These are phyloP conservation scores for Saksenaea oblongispora DNA, from an alignment of 371 early-diverging fungal species.

Conservation along the genomic window DNA sequence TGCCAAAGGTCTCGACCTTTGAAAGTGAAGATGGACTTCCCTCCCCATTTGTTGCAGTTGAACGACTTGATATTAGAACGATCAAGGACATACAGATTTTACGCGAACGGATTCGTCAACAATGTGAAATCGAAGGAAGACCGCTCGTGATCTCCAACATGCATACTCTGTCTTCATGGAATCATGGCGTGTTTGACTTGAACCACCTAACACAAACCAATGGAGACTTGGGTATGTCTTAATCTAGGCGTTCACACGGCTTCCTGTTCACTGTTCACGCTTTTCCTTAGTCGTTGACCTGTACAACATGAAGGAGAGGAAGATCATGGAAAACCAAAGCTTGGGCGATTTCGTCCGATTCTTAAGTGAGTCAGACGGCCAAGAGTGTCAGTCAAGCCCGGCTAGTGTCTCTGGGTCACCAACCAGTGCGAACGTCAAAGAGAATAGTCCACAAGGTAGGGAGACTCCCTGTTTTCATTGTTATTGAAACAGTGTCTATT, in stretches of 20 bases:
- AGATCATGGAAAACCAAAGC: not conserved
- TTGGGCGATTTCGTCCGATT: conserved; percentile 1
- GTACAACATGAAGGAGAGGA: conserved; percentile 2
- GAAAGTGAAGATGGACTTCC: conserved; percentile 6
- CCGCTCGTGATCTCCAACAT: conserved; percentile 52
- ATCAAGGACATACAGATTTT: conserved; percentile 1
- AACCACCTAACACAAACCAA: conserved; percentile 22
- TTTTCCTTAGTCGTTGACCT: conserved; percentile 6
- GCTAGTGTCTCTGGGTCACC: not conserved
- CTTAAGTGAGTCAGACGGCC: not conserved
- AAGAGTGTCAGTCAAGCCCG: not conserved
- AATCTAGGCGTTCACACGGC: not conserved
- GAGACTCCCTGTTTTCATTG: too few relatives aligned
- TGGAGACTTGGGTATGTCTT: conserved; percentile 30
- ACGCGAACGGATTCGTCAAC: conserved; percentile 21
- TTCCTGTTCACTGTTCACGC: not conserved
- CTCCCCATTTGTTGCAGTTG: conserved; percentile 6
- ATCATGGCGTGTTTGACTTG: conserved; percentile 31
- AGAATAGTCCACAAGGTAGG: too few relatives aligned
- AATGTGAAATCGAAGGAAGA: conserved; percentile 36
- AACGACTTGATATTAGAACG: conserved; percentile 13
- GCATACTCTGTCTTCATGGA: conserved; percentile 34
- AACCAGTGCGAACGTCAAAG: not conserved
- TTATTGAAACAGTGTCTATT: too few relatives aligned
- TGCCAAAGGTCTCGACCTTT: not conserved